Evolutionary conservation across 306 rosid genomes (phyloP), one percentile per base, ranked within the genome.

Genomic region (Prunus mume): DNA sequence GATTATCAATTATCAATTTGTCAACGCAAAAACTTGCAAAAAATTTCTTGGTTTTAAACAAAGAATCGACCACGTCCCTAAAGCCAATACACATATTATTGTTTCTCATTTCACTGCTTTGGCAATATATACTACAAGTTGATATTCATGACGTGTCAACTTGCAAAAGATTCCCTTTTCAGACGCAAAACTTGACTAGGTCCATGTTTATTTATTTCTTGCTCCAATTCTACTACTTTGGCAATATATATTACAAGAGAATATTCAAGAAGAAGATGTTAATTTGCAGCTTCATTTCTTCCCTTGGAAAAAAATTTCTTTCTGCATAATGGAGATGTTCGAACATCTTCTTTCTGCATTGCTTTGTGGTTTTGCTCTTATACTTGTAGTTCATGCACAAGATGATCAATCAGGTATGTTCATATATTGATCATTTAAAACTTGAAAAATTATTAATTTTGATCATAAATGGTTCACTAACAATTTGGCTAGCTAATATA

Each of bases 401-500:
- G 47, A 38, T 52, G 87, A 69, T 50, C 92, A 88, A 81, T 77
- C 88, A 77, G 92, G 92, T 84, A 54, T 11, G 22, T 25, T 19
- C 27, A 11, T 18, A 30, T 58, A 6, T 69, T 27, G 61, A 70
- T 28, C n/a, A 30, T 52, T 11, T 22, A 19, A 5, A 19, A 30
- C 63, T 56, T 19, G 28, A 19, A 19, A 32, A 38, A 20, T 3
- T 17, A 9, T 3, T 9, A 5, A 25, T 27, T 28, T 43, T 54
- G 28, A 47, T 28, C 3, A 14, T 69, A 18, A 20, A 15, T 24
- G 38, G 68, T 41, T 19, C 25, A 65, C 49, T 1, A 32, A 27
- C 20, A 2, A 5, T 65, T 10, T 3, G 22, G 11, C 1, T 34
- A 38, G 17, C 24, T 66, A 25, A 18, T 15, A 2, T 71, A 9